Evolutionary conservation across 1,284 basidiomycete genomes (phyloP).

Genomic region (Sporisorium iseilematis-ciliati): DNA sequence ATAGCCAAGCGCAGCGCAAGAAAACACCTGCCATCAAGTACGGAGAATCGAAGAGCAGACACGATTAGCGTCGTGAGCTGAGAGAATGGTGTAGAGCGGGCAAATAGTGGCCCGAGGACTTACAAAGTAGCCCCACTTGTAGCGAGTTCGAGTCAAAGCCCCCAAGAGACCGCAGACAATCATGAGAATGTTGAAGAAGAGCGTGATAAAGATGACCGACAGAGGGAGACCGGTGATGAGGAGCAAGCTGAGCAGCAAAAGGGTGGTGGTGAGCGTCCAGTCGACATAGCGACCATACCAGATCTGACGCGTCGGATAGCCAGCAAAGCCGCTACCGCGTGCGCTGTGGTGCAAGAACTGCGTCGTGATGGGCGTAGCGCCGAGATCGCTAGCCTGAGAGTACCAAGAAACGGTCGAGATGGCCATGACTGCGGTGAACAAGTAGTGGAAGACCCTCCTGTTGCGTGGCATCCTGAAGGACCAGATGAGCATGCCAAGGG

Average conservation of each 20-base stretch:
- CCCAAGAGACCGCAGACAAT: constrained; percentile 75
- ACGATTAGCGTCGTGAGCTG: neutral
- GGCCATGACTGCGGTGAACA: constrained; percentile 70
- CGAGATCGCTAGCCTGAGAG: constrained; percentile 76
- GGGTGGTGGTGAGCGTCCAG: constrained; percentile 73
- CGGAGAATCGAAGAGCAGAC: neutral
- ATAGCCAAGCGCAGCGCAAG: constrained; percentile 71
- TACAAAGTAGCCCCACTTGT: constrained; percentile 73
- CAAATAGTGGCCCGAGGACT: constrained; percentile 21
- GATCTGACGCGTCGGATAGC: constrained; percentile 73
- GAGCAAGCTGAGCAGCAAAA: constrained; percentile 74
- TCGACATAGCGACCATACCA: constrained; percentile 72
- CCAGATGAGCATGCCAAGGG: constrained; percentile 57
- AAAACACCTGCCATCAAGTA: constrained; percentile 65
- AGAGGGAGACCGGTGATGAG: constrained; percentile 74
- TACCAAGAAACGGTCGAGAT: constrained; percentile 72
- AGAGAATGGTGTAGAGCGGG: neutral
- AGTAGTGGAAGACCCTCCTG: constrained; percentile 72
- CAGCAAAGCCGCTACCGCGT: constrained; percentile 19
- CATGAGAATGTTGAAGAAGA: constrained; percentile 73
- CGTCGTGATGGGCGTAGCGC: constrained; percentile 73
- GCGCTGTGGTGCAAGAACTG: constrained; percentile 72
- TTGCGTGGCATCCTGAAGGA: constrained; percentile 27
- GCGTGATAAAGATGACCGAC: constrained; percentile 73
- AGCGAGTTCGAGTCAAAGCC: constrained; percentile 72